phyloP scores from a whole-genome alignment of 1,284 basidiomycete genomes.

The Cerioporus squamosus region DNA sequence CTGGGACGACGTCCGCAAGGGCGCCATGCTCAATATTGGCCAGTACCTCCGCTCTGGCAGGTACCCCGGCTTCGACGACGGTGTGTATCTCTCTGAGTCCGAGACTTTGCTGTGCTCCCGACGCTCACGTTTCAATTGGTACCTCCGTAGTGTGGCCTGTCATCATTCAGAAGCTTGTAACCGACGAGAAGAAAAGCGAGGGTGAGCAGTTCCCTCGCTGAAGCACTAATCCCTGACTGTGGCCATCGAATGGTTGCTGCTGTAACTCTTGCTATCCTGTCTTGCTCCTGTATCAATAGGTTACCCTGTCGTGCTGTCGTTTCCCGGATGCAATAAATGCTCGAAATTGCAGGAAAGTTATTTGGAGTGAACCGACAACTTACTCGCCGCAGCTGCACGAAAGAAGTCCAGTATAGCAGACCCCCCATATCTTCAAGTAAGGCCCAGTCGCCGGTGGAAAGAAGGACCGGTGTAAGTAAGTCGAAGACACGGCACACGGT shows the following conservation, averaged over 20 bases:
- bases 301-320: not conserved
- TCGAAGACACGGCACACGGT: too few species aligned
- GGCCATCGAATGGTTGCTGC: too few species aligned
- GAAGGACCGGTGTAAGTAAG: too few species aligned
- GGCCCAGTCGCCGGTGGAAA: too few species aligned
- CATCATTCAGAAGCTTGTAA: constrained; percentile 57
- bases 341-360: too few species aligned
- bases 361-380: too few species aligned
- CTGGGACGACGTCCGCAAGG: constrained; percentile 81
- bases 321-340: not conserved
- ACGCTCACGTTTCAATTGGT: not conserved
- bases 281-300: too few species aligned
- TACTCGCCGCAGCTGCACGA: too few species aligned
- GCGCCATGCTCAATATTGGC: constrained; percentile 85
- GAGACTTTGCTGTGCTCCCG: not conserved
- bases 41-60: constrained; percentile 79
- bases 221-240: not conserved
- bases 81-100: constrained; percentile 39
- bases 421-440: too few species aligned
- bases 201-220: not conserved
- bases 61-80: constrained; percentile 85
- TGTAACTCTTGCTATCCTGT: too few species aligned
- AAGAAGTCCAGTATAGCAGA: too few species aligned
- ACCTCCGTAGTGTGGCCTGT: constrained; percentile 63
- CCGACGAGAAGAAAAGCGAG: constrained; percentile 16